Evolutionary conservation across 2,329 filamentous ascomycete genomes (phyloP).

Genomic region (Venturia nashicola): DNA sequence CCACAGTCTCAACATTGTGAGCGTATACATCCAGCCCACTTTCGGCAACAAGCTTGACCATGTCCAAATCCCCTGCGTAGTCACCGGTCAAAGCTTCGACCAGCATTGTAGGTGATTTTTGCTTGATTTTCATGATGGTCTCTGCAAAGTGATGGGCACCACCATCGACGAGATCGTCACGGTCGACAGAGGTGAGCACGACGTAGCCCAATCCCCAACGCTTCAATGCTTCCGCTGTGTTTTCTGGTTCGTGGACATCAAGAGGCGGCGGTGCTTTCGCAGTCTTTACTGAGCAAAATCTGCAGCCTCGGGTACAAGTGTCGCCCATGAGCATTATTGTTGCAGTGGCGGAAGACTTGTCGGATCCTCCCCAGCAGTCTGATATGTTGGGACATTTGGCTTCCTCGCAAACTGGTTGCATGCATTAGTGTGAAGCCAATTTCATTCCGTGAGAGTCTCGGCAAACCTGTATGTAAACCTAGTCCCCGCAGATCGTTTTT

Average conservation of each 20-base stretch:
- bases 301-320: slow-evolving; percentile 89
- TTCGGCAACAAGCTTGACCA: slow-evolving; percentile 71
- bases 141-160: slow-evolving; percentile 85
- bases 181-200: slow-evolving; percentile 84
- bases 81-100: slow-evolving; percentile 84
- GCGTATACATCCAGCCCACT: slow-evolving; percentile 93
- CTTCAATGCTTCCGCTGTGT: slow-evolving; percentile 84
- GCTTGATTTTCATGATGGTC: slow-evolving; percentile 88
- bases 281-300: slow-evolving; percentile 97
- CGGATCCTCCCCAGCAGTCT: slow-evolving; percentile 90
- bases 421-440: slow-evolving; percentile 3
- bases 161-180: slow-evolving; percentile 82
- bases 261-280: slow-evolving; percentile 62
- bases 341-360: slow-evolving; percentile 82
- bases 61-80: slow-evolving; percentile 71
- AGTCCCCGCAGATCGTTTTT: slow-evolving; percentile 85
- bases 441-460: not conserved
- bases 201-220: slow-evolving; percentile 95
- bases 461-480: slow-evolving; percentile 59
- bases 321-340: slow-evolving; percentile 99
- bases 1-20: slow-evolving; percentile 93
- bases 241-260: slow-evolving; percentile 91
- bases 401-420: slow-evolving; percentile 69
- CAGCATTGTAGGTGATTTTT: slow-evolving; percentile 53
- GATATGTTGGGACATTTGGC: slow-evolving; percentile 94